Conservation (phyloP, 768 basidiomycete genomes). For the Leccinum olivaceopallidum region DNA sequence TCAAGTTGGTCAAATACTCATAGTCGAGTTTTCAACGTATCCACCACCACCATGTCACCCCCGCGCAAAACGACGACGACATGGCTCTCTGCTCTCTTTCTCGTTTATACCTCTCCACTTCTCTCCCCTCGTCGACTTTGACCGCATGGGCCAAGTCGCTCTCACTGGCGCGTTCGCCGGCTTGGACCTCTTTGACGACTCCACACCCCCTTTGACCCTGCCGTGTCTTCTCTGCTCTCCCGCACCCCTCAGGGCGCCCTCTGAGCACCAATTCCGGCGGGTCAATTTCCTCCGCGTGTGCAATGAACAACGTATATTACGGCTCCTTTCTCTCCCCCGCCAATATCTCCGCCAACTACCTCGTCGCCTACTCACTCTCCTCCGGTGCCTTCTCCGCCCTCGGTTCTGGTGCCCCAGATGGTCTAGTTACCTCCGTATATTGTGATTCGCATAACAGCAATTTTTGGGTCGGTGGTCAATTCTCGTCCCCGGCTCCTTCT, state of each 20-base stretch:
- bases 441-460: conserved; percentile 69
- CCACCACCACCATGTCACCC: background rate
- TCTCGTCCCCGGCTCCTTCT: conserved; percentile 63
- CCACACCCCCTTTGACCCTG: conserved; percentile 63
- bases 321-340: conserved; percentile 81
- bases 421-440: conserved; percentile 65
- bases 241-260: conserved; percentile 67
- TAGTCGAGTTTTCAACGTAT: background rate
- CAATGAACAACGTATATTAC: conserved; percentile 68
- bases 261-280: conserved; percentile 80
- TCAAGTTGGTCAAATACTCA: conserved; percentile 18
- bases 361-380: conserved; percentile 72
- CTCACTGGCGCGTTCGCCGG: conserved; percentile 89
- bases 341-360: conserved; percentile 59
- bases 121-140: conserved; percentile 65
- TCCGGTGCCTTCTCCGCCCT: conserved; percentile 60
- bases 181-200: conserved; percentile 70
- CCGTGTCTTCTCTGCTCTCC: conserved; percentile 69
- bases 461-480: conserved; percentile 79
- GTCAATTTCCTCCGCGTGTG: conserved; percentile 70
- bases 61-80: background rate
- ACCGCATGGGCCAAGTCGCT: conserved; percentile 89
- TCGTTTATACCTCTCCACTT: conserved; percentile 31
- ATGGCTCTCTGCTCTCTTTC: conserved; percentile 30
- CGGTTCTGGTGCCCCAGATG: conserved; percentile 70